Conservation (phyloP, 2,329 filamentous ascomycete genomes). For the Aspergillus fumigatus region DNA sequence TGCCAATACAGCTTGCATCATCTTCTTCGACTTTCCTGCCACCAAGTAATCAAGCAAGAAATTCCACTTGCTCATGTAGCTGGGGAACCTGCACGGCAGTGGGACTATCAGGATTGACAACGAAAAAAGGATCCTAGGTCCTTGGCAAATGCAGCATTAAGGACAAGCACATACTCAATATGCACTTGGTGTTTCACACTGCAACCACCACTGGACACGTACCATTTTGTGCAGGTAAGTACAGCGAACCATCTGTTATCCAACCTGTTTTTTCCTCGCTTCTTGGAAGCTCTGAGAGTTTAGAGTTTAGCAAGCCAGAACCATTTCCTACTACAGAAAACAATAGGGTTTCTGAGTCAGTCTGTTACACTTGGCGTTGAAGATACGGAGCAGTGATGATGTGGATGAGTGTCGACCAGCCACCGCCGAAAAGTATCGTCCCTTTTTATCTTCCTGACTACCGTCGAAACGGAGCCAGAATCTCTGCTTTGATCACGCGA, state of each 20-base stretch:
- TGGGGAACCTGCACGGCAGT: no score
- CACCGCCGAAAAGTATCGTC: neutral
- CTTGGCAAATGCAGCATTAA: neutral
- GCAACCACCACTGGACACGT: conserved; percentile 5
- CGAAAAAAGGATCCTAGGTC: no score
- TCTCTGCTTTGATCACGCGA: neutral
- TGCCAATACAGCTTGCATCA: neutral
- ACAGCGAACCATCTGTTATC: conserved; percentile 1
- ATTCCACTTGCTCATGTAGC: neutral
- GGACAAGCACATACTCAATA: neutral
- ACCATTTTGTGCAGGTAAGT: neutral
- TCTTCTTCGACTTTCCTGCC: neutral
- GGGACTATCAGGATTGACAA: no score
- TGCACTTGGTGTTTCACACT: conserved; percentile 11
- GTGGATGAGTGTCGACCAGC: neutral
- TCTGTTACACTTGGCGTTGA: neutral
- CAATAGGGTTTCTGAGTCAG: neutral
- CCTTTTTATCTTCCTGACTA: neutral
- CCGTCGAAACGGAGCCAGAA: neutral
- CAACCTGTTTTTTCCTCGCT: conserved; percentile 6
- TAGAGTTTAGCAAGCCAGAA: neutral
- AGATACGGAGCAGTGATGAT: neutral
- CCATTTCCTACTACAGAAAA: neutral
- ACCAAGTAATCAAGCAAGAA: neutral
- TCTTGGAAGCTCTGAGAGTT: neutral